These are phyloP conservation scores for Ascoidea rubescens DNA, from an alignment of 805 yeast genomes.

Conservation along the genomic window DNA sequence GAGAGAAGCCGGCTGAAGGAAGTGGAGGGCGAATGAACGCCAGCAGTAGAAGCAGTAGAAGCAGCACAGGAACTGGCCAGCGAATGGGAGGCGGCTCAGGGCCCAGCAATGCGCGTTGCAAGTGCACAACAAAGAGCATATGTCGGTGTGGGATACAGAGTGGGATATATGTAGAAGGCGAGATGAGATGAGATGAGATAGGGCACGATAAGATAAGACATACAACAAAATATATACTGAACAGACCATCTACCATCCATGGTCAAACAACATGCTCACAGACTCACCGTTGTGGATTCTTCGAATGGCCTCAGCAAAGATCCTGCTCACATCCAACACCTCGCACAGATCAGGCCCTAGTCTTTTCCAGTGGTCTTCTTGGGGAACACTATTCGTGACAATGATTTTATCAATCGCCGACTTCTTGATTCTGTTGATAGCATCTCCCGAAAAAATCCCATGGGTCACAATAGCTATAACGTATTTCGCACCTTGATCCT, in stretches of 20 bases:
- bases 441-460: constrained; percentile 88
- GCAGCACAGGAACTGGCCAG: no score
- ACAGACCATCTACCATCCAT: constrained; percentile 22
- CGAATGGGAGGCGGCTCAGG: no score
- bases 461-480: constrained; percentile 87
- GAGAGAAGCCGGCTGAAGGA: no score
- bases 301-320: constrained; percentile 90
- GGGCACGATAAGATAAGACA: no score
- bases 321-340: constrained; percentile 74
- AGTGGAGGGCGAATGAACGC: no score
- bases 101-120: no score
- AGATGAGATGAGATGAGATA: no score
- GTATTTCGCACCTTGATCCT: constrained; percentile 82
- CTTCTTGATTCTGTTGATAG: constrained; percentile 51
- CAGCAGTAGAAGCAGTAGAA: no score
- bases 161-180: no score
- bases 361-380: constrained; percentile 36
- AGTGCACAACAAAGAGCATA: no score
- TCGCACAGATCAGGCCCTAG: constrained; percentile 45
- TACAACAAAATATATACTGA: no score
- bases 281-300: constrained; percentile 96
- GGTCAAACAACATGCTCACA: constrained; percentile 85
- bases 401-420: constrained; percentile 72
- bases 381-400: constrained; percentile 89
- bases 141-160: no score